Percentiles rank a stretch among this genome's conserved stretches.
These are phyloP conservation scores for Elsinoe fawcettii DNA, from an alignment of 2,329 filamentous ascomycete genomes.

Conservation along the genomic window DNA sequence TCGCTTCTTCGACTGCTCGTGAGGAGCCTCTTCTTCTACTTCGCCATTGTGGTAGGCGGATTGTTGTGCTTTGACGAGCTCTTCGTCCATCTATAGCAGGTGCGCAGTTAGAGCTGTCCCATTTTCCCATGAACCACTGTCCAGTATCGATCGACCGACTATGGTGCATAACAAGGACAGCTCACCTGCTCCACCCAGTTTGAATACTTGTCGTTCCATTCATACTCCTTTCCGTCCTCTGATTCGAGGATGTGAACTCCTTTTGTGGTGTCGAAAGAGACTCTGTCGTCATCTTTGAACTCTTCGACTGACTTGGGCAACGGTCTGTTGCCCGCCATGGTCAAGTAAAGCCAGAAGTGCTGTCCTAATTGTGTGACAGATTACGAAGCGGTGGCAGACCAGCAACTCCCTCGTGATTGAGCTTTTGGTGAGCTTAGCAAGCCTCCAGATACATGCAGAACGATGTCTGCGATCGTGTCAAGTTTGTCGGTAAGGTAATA, in stretches of 20 bases:
- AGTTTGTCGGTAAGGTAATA: no score
- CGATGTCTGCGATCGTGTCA: no score
- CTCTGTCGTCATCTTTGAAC: conserved; percentile 70
- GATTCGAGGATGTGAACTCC: conserved; percentile 77
- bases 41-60: conserved; percentile 56
- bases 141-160: background rate
- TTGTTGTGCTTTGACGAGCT: conserved; percentile 52
- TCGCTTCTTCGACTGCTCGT: conserved; percentile 39
- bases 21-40: conserved; percentile 45
- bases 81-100: conserved; percentile 50
- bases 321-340: conserved; percentile 12
- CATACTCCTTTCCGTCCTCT: conserved; percentile 76
- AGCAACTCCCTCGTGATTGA: no score
- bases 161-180: conserved; percentile 13
- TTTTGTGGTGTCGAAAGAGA: conserved; percentile 79
- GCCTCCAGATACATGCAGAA: no score
- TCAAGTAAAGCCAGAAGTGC: background rate
- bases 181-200: conserved; percentile 14
- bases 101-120: conserved; percentile 14
- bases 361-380: background rate
- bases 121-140: conserved; percentile 11
- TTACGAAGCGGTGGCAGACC: no score
- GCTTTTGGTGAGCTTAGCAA: no score
- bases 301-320: conserved; percentile 53
- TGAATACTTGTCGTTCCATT: conserved; percentile 58